Evolutionary conservation across 2,329 filamentous ascomycete species (phyloP), one percentile per base, ranked within the genome.

Genomic region (Curvularia lunata): DNA sequence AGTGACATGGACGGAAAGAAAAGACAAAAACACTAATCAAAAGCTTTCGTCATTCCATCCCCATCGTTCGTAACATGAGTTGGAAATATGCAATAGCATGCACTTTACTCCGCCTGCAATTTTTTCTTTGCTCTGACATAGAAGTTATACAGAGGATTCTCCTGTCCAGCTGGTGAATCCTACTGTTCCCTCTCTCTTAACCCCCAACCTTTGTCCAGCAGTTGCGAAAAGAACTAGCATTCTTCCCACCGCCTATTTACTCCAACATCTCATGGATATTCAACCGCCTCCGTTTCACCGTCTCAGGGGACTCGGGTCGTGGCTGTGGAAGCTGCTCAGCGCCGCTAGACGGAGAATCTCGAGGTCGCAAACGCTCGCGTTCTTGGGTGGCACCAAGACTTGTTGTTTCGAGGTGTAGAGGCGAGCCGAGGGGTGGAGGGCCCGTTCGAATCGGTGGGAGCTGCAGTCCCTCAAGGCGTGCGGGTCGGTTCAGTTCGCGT

Each of bases 231-330:
- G 34, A 37, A 37, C 16, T 18, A 37, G 34, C n/a, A 37, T 18
- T 37, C 16, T 38, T 27, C 16, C 23, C n/a, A 3, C 5, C 23
- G 5, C 34, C 28, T 9, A 6, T 28, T 48, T 66, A 77, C 61
- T 74, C 71, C 34, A 77, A 61, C 46, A 77, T 68, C 60, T 76
- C 74, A 30, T 70, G 69, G 40, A 77, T 76, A 52, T 76, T 76
- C 50, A 77, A 53, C 34, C 74, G 68, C 43, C 75, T 58, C 54
- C 75, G 65, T 64, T 77, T 77, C 21, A 69, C 68, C 4, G 59
- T 66, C 30, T 75, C 72, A 9, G 73, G 71, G 27, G 73, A 73
- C 32, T 74, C 73, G 34, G 70, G 66, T 40, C 59, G 54, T 49
- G 64, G 66, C 37, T 34, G 32, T 13, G 9, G 32, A 12, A 16